These are phyloP conservation scores for Graphium sp. DNA, from an alignment of 2,329 filamentous ascomycete genomes.

Conservation along the genomic window DNA sequence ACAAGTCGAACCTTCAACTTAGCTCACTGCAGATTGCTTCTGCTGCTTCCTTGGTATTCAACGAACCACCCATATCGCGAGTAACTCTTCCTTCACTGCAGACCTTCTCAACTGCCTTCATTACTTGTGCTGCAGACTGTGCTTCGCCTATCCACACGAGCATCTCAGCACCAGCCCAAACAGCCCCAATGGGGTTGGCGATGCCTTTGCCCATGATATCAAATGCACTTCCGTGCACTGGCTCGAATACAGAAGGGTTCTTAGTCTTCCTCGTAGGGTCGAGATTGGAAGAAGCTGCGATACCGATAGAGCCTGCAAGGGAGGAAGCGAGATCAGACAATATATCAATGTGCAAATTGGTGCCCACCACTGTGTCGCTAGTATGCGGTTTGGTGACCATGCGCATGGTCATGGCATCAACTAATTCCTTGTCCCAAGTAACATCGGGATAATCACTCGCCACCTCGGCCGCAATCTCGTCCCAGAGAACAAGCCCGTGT, in stretches of 20 bases:
- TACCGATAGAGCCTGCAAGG: constrained; percentile 51
- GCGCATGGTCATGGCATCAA: constrained; percentile 28
- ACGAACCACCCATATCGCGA: constrained; percentile 27
- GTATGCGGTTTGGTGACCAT: constrained; percentile 43
- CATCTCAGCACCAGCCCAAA: constrained; percentile 38
- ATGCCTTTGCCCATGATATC: constrained; percentile 35
- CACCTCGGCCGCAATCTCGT: constrained; percentile 39
- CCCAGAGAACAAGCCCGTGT: constrained; percentile 54
- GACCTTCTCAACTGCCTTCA: constrained; percentile 30
- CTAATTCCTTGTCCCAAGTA: constrained; percentile 44
- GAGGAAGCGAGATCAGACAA: constrained; percentile 51
- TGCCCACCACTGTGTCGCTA: constrained; percentile 46
- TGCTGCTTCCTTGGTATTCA: constrained; percentile 7
- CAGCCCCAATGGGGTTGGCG: constrained; percentile 34
- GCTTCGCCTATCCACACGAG: constrained; percentile 33
- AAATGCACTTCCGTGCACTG: constrained; percentile 36
- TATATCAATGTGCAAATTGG: constrained; percentile 45
- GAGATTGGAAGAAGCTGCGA: constrained; percentile 48
- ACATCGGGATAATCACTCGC: constrained; percentile 42
- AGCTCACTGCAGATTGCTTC: neutral
- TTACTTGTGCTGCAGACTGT: constrained; percentile 24
- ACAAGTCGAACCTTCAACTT: too few relatives aligned
- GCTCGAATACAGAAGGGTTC: constrained; percentile 37
- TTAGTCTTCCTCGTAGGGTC: constrained; percentile 39
- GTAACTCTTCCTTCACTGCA: constrained; percentile 29